Evolutionary conservation across 805 yeast genomes (phyloP).

Genomic region (Sugiyamaella mastotermitis): DNA sequence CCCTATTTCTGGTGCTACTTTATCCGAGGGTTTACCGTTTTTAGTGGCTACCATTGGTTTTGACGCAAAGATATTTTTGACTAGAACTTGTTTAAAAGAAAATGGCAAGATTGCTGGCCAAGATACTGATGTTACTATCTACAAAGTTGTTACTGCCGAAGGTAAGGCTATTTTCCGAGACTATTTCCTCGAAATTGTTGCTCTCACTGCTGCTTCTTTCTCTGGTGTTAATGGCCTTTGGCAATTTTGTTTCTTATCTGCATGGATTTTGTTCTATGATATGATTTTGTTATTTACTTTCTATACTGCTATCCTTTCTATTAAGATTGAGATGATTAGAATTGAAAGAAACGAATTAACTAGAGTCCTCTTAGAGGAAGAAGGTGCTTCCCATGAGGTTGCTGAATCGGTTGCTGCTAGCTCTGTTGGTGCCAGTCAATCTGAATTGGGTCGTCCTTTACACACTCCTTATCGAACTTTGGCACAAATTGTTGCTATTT

Average conservation of each 20-base stretch:
- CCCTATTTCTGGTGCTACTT: conserved; percentile 62
- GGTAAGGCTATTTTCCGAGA: conserved; percentile 62
- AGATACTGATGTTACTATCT: conserved; percentile 34
- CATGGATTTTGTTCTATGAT: conserved; percentile 67
- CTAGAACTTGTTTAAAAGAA: conserved; percentile 34
- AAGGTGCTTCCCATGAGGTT: conserved; percentile 70
- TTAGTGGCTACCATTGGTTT: conserved; percentile 89
- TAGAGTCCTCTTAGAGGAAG: conserved; percentile 82
- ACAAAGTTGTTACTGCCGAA: conserved; percentile 31
- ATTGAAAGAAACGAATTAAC: conserved; percentile 77
- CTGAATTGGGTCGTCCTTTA: conserved; percentile 12
- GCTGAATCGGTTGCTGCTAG: conserved; percentile 63
- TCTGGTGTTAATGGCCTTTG: conserved; percentile 62
- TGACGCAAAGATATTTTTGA: conserved; percentile 71
- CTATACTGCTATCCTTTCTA: conserved; percentile 73
- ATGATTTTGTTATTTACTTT: conserved; percentile 70
- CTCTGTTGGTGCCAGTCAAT: conserved; percentile 14
- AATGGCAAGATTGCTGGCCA: conserved; percentile 19
- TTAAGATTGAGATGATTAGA: conserved; percentile 81
- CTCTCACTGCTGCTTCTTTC: conserved; percentile 53
- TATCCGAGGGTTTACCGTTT: conserved; percentile 91
- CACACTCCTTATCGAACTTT: conserved; percentile 7
- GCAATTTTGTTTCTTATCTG: conserved; percentile 73
- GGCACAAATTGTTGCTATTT: conserved; percentile 28
- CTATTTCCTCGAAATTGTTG: conserved; percentile 63